Conservation (phyloP, 2,329 filamentous ascomycete species). For the Fonsecaea erecta region DNA sequence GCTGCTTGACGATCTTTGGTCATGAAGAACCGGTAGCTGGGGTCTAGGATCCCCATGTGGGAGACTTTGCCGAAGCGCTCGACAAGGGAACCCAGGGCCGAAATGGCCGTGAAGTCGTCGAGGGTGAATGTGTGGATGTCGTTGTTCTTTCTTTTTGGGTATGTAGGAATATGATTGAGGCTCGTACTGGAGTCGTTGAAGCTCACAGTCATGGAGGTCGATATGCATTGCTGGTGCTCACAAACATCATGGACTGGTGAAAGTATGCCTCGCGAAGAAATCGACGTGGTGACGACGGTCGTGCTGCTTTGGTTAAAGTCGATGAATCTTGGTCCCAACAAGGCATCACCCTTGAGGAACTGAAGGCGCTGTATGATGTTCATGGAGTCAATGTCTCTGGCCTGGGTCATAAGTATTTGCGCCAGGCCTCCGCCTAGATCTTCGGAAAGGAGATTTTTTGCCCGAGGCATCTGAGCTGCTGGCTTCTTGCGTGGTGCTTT, state of each 20-base stretch:
- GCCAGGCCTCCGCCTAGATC: conserved; percentile 10
- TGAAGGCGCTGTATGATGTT: conserved; percentile 18
- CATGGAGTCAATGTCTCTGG: conserved; percentile 13
- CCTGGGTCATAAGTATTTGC: conserved; percentile 1
- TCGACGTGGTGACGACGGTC: conserved; percentile 4
- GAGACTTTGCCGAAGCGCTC: conserved; percentile 46
- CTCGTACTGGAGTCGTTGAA: conserved; percentile 3
- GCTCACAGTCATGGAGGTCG: conserved; percentile 12
- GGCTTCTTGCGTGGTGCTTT: background rate
- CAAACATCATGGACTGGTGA: background rate
- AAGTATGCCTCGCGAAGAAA: conserved; percentile 2
- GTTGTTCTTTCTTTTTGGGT: conserved; percentile 17
- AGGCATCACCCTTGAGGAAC: background rate
- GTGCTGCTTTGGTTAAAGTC: conserved; percentile 9
- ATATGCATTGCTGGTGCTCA: conserved; percentile 6
- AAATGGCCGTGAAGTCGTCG: conserved; percentile 42
- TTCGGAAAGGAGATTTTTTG: conserved; percentile 4
- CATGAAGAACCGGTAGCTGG: conserved; percentile 49
- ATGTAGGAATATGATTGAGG: background rate
- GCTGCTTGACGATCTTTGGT: conserved; percentile 44
- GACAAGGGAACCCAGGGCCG: conserved; percentile 42
- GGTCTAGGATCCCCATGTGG: conserved; percentile 52
- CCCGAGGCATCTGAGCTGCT: background rate
- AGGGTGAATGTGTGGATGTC: conserved; percentile 40
- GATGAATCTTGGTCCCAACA: background rate